Evolutionary conservation across 208 protist genomes (phyloP), one percentile per base, ranked within the genome.

Genomic region (Acanthamoeba royreba): DNA sequence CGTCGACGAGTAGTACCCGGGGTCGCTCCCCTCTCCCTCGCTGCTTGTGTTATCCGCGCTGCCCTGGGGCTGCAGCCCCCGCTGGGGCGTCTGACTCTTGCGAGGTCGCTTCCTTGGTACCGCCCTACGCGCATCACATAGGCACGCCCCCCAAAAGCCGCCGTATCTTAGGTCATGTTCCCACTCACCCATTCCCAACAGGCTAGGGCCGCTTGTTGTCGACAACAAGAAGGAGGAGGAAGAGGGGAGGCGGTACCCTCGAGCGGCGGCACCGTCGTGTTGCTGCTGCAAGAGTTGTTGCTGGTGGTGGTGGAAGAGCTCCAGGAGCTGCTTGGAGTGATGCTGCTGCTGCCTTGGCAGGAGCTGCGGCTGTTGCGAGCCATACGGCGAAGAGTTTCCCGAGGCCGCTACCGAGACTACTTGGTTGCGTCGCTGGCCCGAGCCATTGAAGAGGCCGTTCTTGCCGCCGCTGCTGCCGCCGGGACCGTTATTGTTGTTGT

Each of bases 21-120:
- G 43, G 74, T 85, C 74, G 74, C 74, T 85, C 43, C 74, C 74
- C 25, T 85, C 74, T 22, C 74, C 74, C 43, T 85, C 74, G 74
- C 74, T 85, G 42, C 74, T 85, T 28, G 74, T 85, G 74, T 85
- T 85, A 45, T 85, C 42, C 43, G 2, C 25, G 38, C 38, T 81
- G 63, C 63, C 69, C 38, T 81, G 69, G 1, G 74, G 74, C 74
- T 85, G 74, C 31, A 85, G 74, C 8, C 74, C 74, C 3, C 74
- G 74, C 8, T 31, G 74, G 74, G 74, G 74, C n/a, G 74, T 85
- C 38, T 85, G 74, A 33, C 74, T 85, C 43, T 85, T 85, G 43
- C 74, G 46, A 15, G 74, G 38, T 45, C 74, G 4, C 25, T 85
- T 85, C 74, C 74, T 47, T 8, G 74, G 74, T 28, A 85, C 28